Evolutionary conservation across 2,329 filamentous ascomycete genomes (phyloP).

Genomic region (Emergomyces orientalis): DNA sequence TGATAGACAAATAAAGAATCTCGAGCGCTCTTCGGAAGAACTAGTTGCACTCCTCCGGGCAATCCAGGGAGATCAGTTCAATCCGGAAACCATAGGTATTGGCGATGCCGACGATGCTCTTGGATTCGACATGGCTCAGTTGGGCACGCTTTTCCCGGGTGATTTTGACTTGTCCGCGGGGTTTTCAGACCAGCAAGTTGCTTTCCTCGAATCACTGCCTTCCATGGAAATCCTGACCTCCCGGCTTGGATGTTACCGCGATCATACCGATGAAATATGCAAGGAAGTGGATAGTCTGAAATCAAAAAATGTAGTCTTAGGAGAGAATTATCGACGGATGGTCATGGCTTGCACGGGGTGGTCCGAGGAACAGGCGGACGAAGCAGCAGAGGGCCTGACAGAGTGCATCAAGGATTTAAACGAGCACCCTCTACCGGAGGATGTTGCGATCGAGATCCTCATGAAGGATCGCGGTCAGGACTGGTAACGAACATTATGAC

Average conservation of each 20-base stretch:
- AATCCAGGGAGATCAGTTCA: slow-evolving; percentile 38
- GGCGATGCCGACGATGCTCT: slow-evolving; percentile 42
- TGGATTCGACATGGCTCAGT: slow-evolving; percentile 28
- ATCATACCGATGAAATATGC: slow-evolving; percentile 57
- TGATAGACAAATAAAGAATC: slow-evolving; percentile 65
- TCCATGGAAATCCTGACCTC: slow-evolving; percentile 54
- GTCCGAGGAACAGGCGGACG: slow-evolving; percentile 68
- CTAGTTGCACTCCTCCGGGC: slow-evolving; percentile 50
- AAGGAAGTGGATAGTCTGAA: slow-evolving; percentile 62
- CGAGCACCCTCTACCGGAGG: slow-evolving; percentile 47
- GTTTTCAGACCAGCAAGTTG: slow-evolving; percentile 32
- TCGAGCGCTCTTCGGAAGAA: slow-evolving; percentile 63
- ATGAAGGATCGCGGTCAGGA: slow-evolving; percentile 39
- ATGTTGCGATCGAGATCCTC: slow-evolving; percentile 37
- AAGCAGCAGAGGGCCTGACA: slow-evolving; percentile 66
- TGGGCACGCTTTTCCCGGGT: slow-evolving; percentile 31
- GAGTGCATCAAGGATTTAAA: slow-evolving; percentile 71
- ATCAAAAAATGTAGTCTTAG: slow-evolving; percentile 71
- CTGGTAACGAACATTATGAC: slow-evolving; percentile 18
- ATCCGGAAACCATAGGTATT: slow-evolving; percentile 35
- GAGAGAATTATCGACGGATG: slow-evolving; percentile 78
- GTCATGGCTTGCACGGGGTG: slow-evolving; percentile 80
- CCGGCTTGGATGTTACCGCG: slow-evolving; percentile 59
- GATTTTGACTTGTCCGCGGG: slow-evolving; percentile 34
- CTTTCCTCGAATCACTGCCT: slow-evolving; percentile 47